Conservation (phyloP, 2,329 filamentous ascomycete genomes). For the Colletotrichum somersetense region DNA sequence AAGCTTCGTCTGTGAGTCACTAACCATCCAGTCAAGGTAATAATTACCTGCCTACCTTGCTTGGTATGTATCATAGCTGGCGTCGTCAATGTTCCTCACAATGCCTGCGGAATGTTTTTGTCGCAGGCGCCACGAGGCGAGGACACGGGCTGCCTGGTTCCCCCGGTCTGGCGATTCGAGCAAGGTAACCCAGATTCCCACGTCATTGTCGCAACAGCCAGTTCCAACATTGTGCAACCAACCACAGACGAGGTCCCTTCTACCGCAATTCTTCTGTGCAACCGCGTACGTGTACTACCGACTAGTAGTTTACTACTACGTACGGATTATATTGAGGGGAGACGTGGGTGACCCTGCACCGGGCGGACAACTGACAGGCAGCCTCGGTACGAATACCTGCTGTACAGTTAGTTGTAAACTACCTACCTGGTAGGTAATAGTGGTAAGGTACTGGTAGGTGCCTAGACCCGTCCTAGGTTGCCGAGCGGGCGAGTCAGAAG, state of each 20-base stretch:
- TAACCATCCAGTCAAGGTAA: not conserved
- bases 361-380: not conserved
- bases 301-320: no score
- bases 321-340: not conserved
- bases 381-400: no score
- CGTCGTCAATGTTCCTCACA: not conserved
- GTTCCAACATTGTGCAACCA: not conserved
- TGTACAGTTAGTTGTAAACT: no score
- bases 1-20: conserved; percentile 15
- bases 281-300: not conserved
- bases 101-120: not conserved
- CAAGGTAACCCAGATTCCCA: not conserved
- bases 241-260: not conserved
- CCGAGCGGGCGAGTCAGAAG: not conserved
- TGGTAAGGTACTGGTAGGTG: no score
- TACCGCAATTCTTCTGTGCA: not conserved
- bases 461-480: not conserved
- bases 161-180: not conserved
- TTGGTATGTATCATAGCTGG: not conserved
- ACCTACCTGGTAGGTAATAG: no score
- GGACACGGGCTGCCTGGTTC: not conserved
- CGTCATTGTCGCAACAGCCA: not conserved
- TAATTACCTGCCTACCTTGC: no score
- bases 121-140: conserved; percentile 7
- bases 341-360: conserved; percentile 9